Percentiles rank a stretch among this genome's conserved stretches.
Evolutionary conservation across 2,329 filamentous ascomycete genomes (phyloP).

Genomic region (Fusarium sp.): DNA sequence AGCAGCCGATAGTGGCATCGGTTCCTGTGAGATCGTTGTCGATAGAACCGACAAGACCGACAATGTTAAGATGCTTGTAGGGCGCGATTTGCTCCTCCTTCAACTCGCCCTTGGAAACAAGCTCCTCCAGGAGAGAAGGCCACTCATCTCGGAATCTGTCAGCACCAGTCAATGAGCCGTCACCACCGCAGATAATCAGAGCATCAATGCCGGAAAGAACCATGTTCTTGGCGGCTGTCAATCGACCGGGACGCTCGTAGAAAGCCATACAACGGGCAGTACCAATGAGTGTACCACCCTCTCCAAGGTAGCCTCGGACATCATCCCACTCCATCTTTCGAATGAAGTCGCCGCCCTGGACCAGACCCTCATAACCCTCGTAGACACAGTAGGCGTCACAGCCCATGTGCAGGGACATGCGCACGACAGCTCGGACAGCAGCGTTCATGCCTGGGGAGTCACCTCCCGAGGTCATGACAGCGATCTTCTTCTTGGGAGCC

Average conservation of each 20-base stretch:
- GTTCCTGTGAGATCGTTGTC: conserved; percentile 98
- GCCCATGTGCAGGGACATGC: conserved; percentile 86
- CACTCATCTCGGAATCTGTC: conserved; percentile 94
- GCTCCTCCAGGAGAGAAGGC: conserved; percentile 86
- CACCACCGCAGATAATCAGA: conserved; percentile 95
- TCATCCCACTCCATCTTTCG: conserved; percentile 90
- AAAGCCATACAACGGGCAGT: conserved; percentile 94
- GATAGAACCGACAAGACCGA: conserved; percentile 95
- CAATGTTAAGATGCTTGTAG: conserved; percentile 91
- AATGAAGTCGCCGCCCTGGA: conserved; percentile 89
- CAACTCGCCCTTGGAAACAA: conserved; percentile 79
- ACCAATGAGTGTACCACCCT: conserved; percentile 95
- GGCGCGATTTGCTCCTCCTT: conserved; percentile 76
- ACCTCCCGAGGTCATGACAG: conserved; percentile 93
- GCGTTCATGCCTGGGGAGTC: conserved; percentile 97
- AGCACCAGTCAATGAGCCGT: conserved; percentile 94
- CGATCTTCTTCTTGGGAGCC: conserved; percentile 75
- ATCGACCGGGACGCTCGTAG: conserved; percentile 85
- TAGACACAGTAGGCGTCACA: conserved; percentile 86
- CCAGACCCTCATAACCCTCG: conserved; percentile 96
- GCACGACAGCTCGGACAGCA: conserved; percentile 88
- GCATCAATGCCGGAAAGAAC: conserved; percentile 93
- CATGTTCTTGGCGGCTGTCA: conserved; percentile 93
- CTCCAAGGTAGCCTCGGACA: conserved; percentile 91
- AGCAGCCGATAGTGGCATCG: conserved; percentile 96